Evolutionary conservation across 495 filamentous ascomycete species (phyloP).

Genomic region (Penicillium malachiteum): DNA sequence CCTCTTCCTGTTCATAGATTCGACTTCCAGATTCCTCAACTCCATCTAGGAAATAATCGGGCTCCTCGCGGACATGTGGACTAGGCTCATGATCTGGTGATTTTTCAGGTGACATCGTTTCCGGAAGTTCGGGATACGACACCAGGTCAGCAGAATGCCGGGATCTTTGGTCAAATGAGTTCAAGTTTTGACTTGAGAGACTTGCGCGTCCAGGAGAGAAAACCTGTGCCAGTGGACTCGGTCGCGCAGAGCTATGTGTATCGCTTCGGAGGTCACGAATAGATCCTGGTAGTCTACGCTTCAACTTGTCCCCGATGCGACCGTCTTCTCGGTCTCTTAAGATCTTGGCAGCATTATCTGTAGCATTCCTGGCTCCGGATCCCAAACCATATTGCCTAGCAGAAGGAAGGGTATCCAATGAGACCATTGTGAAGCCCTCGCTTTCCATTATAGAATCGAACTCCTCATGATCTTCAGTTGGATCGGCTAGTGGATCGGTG

Average conservation of each 20-base stretch:
- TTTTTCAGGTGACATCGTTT: slow-evolving; percentile 3
- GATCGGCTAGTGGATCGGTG: slow-evolving; percentile 23
- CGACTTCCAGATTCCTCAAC: neutral
- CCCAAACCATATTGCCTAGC: slow-evolving; percentile 38
- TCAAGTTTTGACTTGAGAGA: neutral
- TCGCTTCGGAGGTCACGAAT: slow-evolving; percentile 23
- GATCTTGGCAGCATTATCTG: slow-evolving; percentile 20
- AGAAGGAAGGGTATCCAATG: slow-evolving; percentile 52
- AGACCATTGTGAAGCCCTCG: slow-evolving; percentile 61
- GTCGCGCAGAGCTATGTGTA: slow-evolving; percentile 11
- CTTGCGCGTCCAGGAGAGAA: neutral
- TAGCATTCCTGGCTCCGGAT: slow-evolving; percentile 19
- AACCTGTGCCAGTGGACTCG: slow-evolving; percentile 11
- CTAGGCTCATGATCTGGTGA: neutral
- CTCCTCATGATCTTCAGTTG: slow-evolving; percentile 45
- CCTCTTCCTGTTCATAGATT: slow-evolving; percentile 2
- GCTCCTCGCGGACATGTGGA: neutral
- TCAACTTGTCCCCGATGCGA: slow-evolving; percentile 27
- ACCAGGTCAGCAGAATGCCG: slow-evolving; percentile 4
- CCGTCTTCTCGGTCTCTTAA: slow-evolving; percentile 31
- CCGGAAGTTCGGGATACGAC: slow-evolving; percentile 19
- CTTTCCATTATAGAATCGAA: slow-evolving; percentile 60
- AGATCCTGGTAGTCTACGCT: slow-evolving; percentile 27
- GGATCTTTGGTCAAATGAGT: neutral
- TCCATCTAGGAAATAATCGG: neutral